Base-by-base conservation (phyloP, 495 filamentous ascomycete genomes). In the Letharia lupina region DNA sequence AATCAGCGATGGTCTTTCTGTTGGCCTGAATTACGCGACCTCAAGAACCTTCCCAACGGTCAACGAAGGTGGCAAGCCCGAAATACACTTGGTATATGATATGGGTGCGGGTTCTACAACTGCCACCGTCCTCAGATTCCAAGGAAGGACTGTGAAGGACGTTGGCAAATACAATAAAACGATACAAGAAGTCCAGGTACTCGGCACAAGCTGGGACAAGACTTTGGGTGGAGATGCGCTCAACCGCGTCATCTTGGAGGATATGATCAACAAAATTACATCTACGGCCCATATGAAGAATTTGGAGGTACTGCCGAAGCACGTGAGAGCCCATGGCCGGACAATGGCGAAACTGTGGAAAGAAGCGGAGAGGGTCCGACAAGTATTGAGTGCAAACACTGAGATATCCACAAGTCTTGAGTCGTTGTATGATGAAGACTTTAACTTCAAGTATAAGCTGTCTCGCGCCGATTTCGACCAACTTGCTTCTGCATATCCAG, bases 31-130 rank as follows among this genome's bases (percentile, higher is more conserved):
- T 75, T 99, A 97, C 74, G 94, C 94, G 28, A 97, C 91, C 20
- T 88, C 84, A 70, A 84, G 94, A 69, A 90, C 86, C 31, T 99
- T 99, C 77, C 91, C 91, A 20, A 89, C 82, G 67, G 79, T 95
- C 47, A 89, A 83, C 52, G 87, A 93, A 64, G 93, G 91, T 57
- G 87, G 86, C 70, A 93, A 91, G 79, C 90, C 94, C 5, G 94
- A 99, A 75, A 84, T 89, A 71, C 91, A 99, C 73, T 80, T 99
- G 72, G 84, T 99, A 23, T 98, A 91, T 70, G 95, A 99, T 71
- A 97, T 98, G 93, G 94, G 94, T 66, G 94, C 94, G 71, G 94
- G 94, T 12, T 96, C 91, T n/a, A 91, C 95, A 20, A 96, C 91
- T 65, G 94, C 93, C n/a, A 95, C 92, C 11, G 81, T 99, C 23